These are phyloP conservation scores for Stephanodiscus triporus DNA, from an alignment of 108 stramenopile species.

Conservation along the genomic window DNA sequence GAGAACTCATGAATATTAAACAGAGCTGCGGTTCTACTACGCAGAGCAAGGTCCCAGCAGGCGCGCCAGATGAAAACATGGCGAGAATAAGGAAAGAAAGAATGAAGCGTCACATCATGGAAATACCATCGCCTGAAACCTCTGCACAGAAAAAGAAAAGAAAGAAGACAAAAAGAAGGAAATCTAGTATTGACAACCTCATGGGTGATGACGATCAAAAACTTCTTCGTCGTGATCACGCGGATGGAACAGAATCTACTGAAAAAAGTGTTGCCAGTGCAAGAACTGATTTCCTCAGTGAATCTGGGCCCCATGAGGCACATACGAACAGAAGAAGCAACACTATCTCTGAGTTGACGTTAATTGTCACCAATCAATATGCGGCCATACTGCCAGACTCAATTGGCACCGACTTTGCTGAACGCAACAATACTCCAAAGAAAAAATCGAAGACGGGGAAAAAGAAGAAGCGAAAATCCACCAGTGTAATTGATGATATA, in stretches of 20 bases:
- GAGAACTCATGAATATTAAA: constrained; percentile 23
- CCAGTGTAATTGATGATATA: constrained; percentile 46
- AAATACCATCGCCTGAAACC: not conserved
- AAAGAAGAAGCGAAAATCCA: constrained; percentile 23
- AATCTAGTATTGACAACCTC: not conserved
- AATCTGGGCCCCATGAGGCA: not conserved
- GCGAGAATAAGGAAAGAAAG: constrained; percentile 15
- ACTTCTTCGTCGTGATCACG: not conserved
- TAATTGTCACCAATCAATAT: too few species aligned
- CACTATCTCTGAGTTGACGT: not conserved
- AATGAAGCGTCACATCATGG: not conserved
- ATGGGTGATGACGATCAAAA: not conserved
- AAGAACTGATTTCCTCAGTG: not conserved
- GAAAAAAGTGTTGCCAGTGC: not conserved
- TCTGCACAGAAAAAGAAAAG: constrained; percentile 4
- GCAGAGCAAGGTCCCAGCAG: not conserved
- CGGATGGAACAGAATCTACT: not conserved
- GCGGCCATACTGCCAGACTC: not conserved
- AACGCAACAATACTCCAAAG: not conserved
- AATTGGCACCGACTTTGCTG: not conserved
- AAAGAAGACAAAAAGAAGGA: constrained; percentile 15
- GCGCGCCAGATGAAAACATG: constrained; percentile 23
- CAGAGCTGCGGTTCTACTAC: not conserved
- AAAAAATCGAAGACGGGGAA: constrained; percentile 10
- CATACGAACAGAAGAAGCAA: not conserved